These are phyloP conservation scores for Lophiostoma macrostomum DNA, from an alignment of 495 filamentous ascomycete species.

Conservation along the genomic window DNA sequence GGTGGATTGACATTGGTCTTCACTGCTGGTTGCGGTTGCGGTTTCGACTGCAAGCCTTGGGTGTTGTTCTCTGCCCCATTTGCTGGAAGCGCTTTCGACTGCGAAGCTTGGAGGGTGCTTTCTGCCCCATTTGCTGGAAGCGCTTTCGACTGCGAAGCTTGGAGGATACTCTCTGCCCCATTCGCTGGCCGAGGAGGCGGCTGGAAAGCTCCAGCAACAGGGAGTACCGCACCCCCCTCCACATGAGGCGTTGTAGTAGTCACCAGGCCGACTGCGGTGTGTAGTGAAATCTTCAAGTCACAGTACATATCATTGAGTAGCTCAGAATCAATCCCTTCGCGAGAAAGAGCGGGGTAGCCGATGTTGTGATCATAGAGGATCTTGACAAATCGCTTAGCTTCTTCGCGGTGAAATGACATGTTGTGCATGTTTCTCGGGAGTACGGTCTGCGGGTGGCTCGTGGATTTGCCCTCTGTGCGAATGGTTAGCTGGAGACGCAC, in stretches of 20 bases:
- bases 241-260: too few species aligned
- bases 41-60: not conserved
- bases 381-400: constrained; percentile 16
- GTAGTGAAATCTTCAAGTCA: constrained; percentile 54
- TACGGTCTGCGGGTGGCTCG: not conserved
- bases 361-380: constrained; percentile 23
- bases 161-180: too few species aligned
- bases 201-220: too few species aligned
- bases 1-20: constrained; percentile 5
- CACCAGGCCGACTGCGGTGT: not conserved
- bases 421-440: not conserved
- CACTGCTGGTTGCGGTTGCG: constrained; percentile 5
- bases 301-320: constrained; percentile 62
- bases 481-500: too few species aligned
- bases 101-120: too few species aligned
- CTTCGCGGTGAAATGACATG: constrained; percentile 1
- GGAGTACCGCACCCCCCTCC: too few species aligned
- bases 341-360: constrained; percentile 42
- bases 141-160: too few species aligned
- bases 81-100: too few species aligned
- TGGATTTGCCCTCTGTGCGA: too few species aligned
- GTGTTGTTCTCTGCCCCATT: too few species aligned
- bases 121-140: too few species aligned
- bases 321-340: constrained; percentile 65
- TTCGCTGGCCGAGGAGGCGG: too few species aligned